These are phyloP conservation scores for Ophiostoma sp. DNA, from an alignment of 2,329 filamentous ascomycete genomes.

Conservation along the genomic window DNA sequence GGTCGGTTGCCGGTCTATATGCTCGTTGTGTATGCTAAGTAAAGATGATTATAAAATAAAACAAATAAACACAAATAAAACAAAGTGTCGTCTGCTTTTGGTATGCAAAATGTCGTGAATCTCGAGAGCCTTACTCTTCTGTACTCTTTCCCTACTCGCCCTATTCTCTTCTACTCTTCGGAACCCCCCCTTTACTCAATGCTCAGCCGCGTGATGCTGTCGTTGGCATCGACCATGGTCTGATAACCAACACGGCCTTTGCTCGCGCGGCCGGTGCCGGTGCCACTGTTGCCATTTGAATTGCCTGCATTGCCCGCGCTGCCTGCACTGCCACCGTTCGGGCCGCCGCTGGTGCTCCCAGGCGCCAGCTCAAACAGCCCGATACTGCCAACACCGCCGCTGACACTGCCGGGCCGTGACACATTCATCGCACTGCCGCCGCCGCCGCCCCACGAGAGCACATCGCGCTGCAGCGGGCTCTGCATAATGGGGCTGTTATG, in stretches of 20 bases:
- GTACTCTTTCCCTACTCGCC: too few species aligned
- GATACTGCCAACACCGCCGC: slow-evolving; percentile 24
- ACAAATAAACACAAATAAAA: background rate
- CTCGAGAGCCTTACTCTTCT: background rate
- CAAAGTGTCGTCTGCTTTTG: background rate
- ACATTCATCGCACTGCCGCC: slow-evolving; percentile 36
- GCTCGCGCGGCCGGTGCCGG: slow-evolving; percentile 40
- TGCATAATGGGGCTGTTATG: slow-evolving; percentile 87
- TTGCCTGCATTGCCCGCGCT: slow-evolving; percentile 32
- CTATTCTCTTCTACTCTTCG: background rate
- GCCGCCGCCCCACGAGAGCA: slow-evolving; percentile 65
- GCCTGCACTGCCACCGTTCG: slow-evolving; percentile 27
- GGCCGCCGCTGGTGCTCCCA: background rate
- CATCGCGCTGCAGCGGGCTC: slow-evolving; percentile 71
- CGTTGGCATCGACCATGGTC: slow-evolving; percentile 93
- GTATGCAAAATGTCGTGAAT: background rate
- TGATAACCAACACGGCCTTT: slow-evolving; percentile 65
- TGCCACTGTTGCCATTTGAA: slow-evolving; percentile 41
- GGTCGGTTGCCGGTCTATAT: background rate
- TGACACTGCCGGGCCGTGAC: slow-evolving; percentile 46
- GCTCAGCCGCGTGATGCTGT: slow-evolving; percentile 94
- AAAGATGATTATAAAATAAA: background rate
- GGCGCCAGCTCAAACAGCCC: too few species aligned
- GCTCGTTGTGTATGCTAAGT: background rate
- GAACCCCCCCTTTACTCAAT: slow-evolving; percentile 59